phyloP scores from a whole-genome alignment of 2,329 filamentous ascomycete genomes.

The Arachnomyces sp. region DNA sequence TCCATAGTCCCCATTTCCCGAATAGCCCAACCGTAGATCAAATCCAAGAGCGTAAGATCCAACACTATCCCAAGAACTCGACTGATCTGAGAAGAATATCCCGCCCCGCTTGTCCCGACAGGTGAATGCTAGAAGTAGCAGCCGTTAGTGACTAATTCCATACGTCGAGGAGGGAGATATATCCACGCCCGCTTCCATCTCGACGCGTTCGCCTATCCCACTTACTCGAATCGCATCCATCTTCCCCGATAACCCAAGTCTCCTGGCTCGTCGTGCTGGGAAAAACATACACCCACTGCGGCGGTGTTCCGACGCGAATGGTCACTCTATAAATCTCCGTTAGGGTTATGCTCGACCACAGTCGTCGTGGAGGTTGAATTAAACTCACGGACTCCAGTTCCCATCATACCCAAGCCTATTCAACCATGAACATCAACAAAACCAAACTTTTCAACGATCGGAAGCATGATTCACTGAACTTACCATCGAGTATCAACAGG shows the following conservation, averaged over 20 bases:
- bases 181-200: constrained; percentile 1
- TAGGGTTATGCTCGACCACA: background rate
- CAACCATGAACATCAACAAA: background rate
- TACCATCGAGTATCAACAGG: constrained; percentile 8
- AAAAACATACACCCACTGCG: constrained; percentile 23
- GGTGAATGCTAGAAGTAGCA: constrained; percentile 6
- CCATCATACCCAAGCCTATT: constrained; percentile 19
- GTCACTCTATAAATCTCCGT: constrained; percentile 9
- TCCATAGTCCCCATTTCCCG: constrained; percentile 26
- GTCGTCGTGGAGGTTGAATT: background rate
- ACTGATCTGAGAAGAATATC: constrained; percentile 24
- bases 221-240: constrained; percentile 21
- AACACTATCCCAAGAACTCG: constrained; percentile 22
- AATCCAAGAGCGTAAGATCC: constrained; percentile 21
- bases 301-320: constrained; percentile 21
- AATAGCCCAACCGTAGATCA: constrained; percentile 13
- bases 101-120: constrained; percentile 22
- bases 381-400: constrained; percentile 18
- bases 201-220: background rate
- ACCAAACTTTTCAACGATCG: background rate
- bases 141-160: no score
- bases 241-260: constrained; percentile 21
- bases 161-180: no score
- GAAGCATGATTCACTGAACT: background rate
- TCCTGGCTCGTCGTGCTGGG: constrained; percentile 22